These are phyloP conservation scores for Boletellus ananas DNA, from an alignment of 768 basidiomycete species.

Conservation along the genomic window DNA sequence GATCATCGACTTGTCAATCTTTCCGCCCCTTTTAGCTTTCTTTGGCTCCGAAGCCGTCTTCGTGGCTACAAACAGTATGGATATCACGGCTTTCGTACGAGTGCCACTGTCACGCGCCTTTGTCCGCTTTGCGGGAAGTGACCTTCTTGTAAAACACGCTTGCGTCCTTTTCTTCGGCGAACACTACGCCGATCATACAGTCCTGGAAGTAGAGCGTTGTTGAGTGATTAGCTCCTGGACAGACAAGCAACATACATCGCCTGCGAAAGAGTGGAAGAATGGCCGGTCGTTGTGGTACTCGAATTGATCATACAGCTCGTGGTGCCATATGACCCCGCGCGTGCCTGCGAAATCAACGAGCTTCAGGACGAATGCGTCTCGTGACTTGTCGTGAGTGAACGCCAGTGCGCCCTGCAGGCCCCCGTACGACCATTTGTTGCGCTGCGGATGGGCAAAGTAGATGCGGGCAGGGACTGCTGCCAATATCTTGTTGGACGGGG, in stretches of 20 bases:
- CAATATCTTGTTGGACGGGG: constrained; percentile 65
- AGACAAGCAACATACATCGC: constrained; percentile 70
- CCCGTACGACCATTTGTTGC: constrained; percentile 76
- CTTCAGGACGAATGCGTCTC: constrained; percentile 59
- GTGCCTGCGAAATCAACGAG: constrained; percentile 84
- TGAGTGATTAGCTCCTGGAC: background rate
- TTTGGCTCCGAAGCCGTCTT: constrained; percentile 54
- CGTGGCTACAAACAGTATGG: constrained; percentile 27
- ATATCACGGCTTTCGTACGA: background rate
- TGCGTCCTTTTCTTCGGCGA: constrained; percentile 83
- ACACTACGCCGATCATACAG: constrained; percentile 90
- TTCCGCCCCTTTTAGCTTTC: constrained; percentile 59
- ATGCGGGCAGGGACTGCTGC: constrained; percentile 81
- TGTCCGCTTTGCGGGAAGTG: constrained; percentile 55
- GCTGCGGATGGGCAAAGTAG: constrained; percentile 84
- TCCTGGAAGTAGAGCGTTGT: constrained; percentile 43
- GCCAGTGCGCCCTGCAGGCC: constrained; percentile 86
- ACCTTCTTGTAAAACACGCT: constrained; percentile 85
- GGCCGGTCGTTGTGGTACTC: constrained; percentile 80
- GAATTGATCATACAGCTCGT: constrained; percentile 82
- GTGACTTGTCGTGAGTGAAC: constrained; percentile 58
- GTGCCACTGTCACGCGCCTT: constrained; percentile 37
- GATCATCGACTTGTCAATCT: constrained; percentile 91
- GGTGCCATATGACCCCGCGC: constrained; percentile 88
- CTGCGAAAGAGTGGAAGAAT: constrained; percentile 89